Base-by-base conservation (phyloP, 148 eudicot genomes). In the Amaranthus cruentus region DNA sequence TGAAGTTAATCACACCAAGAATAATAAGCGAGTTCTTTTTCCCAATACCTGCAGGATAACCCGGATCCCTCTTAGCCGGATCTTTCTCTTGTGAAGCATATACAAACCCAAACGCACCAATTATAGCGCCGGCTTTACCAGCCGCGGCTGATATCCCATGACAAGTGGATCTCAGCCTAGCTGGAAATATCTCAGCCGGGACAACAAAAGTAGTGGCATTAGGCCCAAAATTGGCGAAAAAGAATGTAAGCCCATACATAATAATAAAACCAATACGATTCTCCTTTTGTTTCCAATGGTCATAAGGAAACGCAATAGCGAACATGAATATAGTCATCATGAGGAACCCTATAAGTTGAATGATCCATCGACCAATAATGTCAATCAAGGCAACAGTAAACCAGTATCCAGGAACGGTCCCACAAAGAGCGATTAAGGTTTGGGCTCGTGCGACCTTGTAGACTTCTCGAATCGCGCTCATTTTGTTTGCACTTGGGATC, bases 321-420 rank as follows among this genome's bases (percentile, higher is more conserved):
- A 90, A 86, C 96, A 90, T 90, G 84, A 90, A 90, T 10, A 90
- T 82, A 0, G 92, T 88, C 96, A 90, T 90, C 85, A 90, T 81
- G 64, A 85, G 72, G 81, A 90, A 90, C 4, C 96, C 96, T 73
- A 85, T 76, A 5, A 90, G 6, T 68, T 90, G 92, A 75, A 90
- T 88, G 4, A 78, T 75, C 52, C 86, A 85, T 18, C 92, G 75
- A 0, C 96, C 96, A 0, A 90, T 84, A 8, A 80, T 71, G 15
- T 90, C 92, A 5, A 90, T 90, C 1, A 90, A 78, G n/a, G 71
- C 78, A 1, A 90, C 90, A 0, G 92, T 90, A 69, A 88, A 88
- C 96, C 92, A 90, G 50, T 90, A 88, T 2, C 96, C 96, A 0
- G 92, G 96, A 43, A 88, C 88, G 0, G 96, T 90, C 9, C 91